Evolutionary conservation across 1,139 yeast genomes (phyloP).

Genomic region (Pichia kudriavzevii): DNA sequence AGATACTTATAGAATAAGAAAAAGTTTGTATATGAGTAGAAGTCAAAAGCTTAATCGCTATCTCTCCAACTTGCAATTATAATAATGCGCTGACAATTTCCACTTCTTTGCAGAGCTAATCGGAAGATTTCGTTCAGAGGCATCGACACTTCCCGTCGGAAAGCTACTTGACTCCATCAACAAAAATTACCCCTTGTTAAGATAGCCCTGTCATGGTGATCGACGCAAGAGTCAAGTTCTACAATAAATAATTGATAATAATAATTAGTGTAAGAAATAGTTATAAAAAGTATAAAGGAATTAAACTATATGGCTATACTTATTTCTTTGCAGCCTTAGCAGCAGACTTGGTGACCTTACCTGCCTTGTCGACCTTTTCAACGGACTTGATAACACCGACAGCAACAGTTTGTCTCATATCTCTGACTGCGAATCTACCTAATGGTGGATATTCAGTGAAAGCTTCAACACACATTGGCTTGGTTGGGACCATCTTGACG

Average conservation of each 20-base stretch:
- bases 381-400: slow-evolving; percentile 99
- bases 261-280: slow-evolving; percentile 1
- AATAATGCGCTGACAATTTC: no score
- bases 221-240: background rate
- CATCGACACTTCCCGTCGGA: no score
- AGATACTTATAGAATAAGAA: no score
- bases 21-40: no score
- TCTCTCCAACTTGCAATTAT: no score
- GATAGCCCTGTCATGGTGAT: no score
- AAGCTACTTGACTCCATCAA: no score
- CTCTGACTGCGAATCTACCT: slow-evolving; percentile 99
- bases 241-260: slow-evolving; percentile 1
- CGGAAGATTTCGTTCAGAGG: no score
- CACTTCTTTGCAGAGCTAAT: no score
- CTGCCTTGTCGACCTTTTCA: slow-evolving; percentile 82
- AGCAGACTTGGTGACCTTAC: slow-evolving; percentile 99
- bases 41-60: no score
- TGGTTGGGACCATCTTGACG: slow-evolving; percentile 85
- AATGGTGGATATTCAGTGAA: slow-evolving; percentile 98
- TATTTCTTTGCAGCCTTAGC: slow-evolving; percentile 97
- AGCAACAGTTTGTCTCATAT: slow-evolving; percentile 99
- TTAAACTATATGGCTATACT: slow-evolving; percentile 28
- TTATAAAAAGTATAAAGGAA: slow-evolving; percentile 3
- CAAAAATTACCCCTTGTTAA: no score
- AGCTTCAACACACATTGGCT: slow-evolving; percentile 98